Evolutionary conservation across 225 moss, liverwort and hornwort species (phyloP).

Genomic region (Marchantia paleacea): DNA sequence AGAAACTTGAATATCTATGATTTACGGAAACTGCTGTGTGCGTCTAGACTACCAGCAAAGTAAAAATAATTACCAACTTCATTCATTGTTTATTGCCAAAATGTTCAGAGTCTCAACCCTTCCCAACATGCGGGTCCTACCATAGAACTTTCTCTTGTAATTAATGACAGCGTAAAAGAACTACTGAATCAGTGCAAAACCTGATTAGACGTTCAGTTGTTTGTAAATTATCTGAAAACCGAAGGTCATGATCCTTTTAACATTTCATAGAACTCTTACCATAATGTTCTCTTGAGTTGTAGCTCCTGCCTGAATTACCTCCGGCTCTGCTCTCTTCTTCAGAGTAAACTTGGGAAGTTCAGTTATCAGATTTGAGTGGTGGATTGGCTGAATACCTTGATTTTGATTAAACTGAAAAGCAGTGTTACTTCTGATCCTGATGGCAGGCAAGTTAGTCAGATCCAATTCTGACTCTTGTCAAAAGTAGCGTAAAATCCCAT

Average conservation of each 20-base stretch:
- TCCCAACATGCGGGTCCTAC: no score
- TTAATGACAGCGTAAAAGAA: no score
- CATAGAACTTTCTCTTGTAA: no score
- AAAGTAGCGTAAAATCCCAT: neutral
- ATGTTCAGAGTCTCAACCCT: neutral
- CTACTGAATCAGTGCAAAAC: no score
- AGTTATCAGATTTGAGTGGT: neutral
- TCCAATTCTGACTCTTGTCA: neutral
- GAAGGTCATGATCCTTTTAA: neutral
- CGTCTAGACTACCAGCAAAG: no score
- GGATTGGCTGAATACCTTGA: neutral
- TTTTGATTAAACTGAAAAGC: neutral
- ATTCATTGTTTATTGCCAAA: no score
- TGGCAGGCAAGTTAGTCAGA: neutral
- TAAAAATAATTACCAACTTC: no score
- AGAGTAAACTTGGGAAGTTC: neutral
- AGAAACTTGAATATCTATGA: no score
- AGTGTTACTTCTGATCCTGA: constrained; percentile 5
- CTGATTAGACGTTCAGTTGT: no score
- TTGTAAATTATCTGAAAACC: neutral
- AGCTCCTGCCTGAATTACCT: neutral
- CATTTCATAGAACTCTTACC: neutral
- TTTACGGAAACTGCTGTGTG: no score
- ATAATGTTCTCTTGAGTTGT: neutral
- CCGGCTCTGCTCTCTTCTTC: constrained; percentile 2